Conservation (phyloP, 371 early-diverging fungal species). For the Apophysomyces sp. region DNA sequence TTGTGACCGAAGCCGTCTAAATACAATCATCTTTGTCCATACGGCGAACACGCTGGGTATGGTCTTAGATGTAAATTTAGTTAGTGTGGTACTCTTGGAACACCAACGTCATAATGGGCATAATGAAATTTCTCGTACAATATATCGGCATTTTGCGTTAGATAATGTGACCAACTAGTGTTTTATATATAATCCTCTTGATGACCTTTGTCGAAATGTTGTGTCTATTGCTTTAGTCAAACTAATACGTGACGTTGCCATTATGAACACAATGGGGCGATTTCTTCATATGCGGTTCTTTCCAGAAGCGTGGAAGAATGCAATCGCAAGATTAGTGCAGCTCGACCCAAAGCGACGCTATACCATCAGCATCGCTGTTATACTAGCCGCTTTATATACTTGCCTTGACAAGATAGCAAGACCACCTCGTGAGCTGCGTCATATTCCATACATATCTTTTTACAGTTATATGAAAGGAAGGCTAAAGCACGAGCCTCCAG, state of each 20-base stretch:
- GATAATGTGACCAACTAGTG: not conserved
- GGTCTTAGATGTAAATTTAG: not conserved
- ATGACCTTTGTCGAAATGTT: not conserved
- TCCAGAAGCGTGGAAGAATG: not conserved
- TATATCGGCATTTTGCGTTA: not conserved
- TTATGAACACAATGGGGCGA: not conserved
- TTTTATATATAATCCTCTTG: not conserved
- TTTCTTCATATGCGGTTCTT: not conserved
- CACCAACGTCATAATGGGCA: not conserved
- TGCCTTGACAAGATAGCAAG: not conserved
- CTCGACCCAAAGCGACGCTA: not conserved
- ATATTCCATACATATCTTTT: conserved; percentile 11
- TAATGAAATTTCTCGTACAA: not conserved
- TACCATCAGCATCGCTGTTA: not conserved
- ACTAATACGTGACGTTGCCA: too few relatives aligned
- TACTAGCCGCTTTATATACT: not conserved
- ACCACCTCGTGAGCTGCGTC: conserved; percentile 12
- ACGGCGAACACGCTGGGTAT: not conserved
- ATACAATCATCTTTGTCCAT: not conserved
- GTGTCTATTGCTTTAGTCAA: too few relatives aligned
- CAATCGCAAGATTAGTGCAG: not conserved
- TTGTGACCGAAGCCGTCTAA: not conserved
- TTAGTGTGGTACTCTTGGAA: not conserved
- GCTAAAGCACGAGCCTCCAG: not conserved
- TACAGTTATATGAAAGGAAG: conserved; percentile 4